Evolutionary conservation across 2,329 filamentous ascomycete species (phyloP), one percentile per base, ranked within the genome.

Genomic region (Hymenotorrendiella dingleyae): DNA sequence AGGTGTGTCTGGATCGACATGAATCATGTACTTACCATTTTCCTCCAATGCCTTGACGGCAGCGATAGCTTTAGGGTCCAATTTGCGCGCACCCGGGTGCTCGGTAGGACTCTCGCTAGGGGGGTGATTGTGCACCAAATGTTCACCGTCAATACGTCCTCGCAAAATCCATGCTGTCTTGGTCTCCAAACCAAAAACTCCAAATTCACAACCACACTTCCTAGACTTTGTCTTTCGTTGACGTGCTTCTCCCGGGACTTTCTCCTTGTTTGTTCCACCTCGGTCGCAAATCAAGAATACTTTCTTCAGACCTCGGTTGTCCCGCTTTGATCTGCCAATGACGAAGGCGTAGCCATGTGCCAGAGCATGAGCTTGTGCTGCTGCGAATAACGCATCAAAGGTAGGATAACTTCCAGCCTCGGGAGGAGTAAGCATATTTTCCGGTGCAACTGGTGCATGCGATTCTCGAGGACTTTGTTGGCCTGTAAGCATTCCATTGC

Each of bases 151-250:
- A 2, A 79, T 79, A 4, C 79, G 73, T 55, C 82, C 82, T 40
- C 79, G 71, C 45, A 83, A 74, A 0, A 77, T 78, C 79, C 79
- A 83, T 52, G 82, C 77, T 0, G 77, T 81, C 46, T 79, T 70
- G 55, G 82, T 77, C 59, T 83, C 79, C 28, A 83, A 78, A 42
- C 79, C 79, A 50, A 82, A 83, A 60, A 83, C 82, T n/a, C 79
- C 79, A 59, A 83, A 83, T 22, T 77, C 76, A 49, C 79, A 83
- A 53, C 82, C 78, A 54, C 79, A 82, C 55, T 83, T 83, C 34
- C 79, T 70, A n/a, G 78, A 82, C 7, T 79, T 81, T 1, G 79
- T 83, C 61, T 82, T 82, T 43, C 79, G 73, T 48, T 74, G 72
- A 17, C 58, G 55, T 29, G 60, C 54, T 40, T 62, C 60, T 16